Evolutionary conservation across 2,329 filamentous ascomycete species (phyloP), one percentile per base, ranked within the genome.

Genomic region (Alternaria tenuissima): DNA sequence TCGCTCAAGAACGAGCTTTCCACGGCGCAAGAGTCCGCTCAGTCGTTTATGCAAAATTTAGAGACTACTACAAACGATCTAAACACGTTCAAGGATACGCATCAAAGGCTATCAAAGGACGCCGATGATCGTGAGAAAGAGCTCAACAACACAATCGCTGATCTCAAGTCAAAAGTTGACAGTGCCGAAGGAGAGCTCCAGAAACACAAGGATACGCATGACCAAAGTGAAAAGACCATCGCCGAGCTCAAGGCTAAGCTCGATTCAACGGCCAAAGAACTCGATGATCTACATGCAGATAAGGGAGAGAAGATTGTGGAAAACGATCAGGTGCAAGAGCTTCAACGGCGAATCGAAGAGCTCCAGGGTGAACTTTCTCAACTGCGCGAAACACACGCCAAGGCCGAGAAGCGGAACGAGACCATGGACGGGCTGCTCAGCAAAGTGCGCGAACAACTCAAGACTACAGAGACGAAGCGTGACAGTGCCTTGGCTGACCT

Each of bases 1-100:
- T 84, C 81, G 2, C 81, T 97, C 22, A 89, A 90, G 76, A 82
- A 86, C 3, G 91, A 96, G 68, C 82, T 97, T 5, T 85, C 87
- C 2, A 86, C 88, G 12, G 88, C 89, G 9, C 88, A 91, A 66
- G 90, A 95, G 71, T 90, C 89, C 43, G 76, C 79, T 3, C 75
- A 80, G 53, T 78, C 77, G 2, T 75, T 80, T 26, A 76, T 79
- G 68, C 76, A 87, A 70, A 91, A 85, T 57, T 79, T 94, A 2
- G 90, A 93, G 73, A 86, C 85, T 52, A 86, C 89, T 0, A 90
- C 88, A 2, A 82, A 86, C 12, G 88, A 92, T 68, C 80, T 93
- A 7, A 84, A 84, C 49, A 80, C 80, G 11, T 71, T 87, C 63
- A 82, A 81, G 38, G 86, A 88, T 22, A 79, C 77, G 26, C 85